Evolutionary conservation across 352 stramenopile species (phyloP).

Genomic region (Lagenidium giganteum): DNA sequence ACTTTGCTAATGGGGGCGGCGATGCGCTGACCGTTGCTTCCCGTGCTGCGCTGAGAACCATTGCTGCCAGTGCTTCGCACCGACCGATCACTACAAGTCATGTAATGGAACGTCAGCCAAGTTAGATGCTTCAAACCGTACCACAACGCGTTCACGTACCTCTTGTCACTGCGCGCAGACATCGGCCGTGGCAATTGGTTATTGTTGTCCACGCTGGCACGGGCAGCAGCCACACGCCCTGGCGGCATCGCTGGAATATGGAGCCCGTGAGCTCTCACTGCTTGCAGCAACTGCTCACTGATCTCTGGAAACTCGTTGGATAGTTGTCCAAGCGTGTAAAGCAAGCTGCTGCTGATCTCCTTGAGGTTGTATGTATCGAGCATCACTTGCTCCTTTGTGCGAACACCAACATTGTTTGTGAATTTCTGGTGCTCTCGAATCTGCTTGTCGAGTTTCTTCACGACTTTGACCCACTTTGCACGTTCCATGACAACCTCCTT

Average conservation of each 20-base stretch:
- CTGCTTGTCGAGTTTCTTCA: slow-evolving; percentile 67
- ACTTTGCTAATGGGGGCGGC: slow-evolving; percentile 62
- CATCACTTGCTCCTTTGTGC: slow-evolving; percentile 78
- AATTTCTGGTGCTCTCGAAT: slow-evolving; percentile 54
- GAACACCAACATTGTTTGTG: slow-evolving; percentile 14
- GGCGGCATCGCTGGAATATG: slow-evolving; percentile 73
- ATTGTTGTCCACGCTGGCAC: slow-evolving; percentile 25
- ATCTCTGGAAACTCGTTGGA: slow-evolving; percentile 93
- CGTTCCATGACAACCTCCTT: slow-evolving; percentile 65
- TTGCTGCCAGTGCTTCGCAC: slow-evolving; percentile 49
- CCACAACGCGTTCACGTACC: slow-evolving; percentile 24
- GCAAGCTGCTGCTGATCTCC: slow-evolving; percentile 81
- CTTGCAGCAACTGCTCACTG: slow-evolving; percentile 64
- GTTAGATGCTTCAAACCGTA: not conserved
- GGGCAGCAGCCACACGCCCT: slow-evolving; percentile 45
- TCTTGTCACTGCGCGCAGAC: slow-evolving; percentile 68
- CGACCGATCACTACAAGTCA: slow-evolving; percentile 34
- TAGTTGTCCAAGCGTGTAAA: slow-evolving; percentile 91
- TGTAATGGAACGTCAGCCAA: slow-evolving; percentile 2
- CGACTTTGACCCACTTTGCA: slow-evolving; percentile 60
- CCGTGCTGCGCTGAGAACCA: slow-evolving; percentile 36
- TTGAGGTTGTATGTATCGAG: slow-evolving; percentile 72
- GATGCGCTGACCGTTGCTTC: slow-evolving; percentile 42
- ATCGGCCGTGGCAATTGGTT: slow-evolving; percentile 39
- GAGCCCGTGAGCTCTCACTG: slow-evolving; percentile 73